Conservation (phyloP, 306 rosid genomes). For the Vigna trinervia region DNA sequence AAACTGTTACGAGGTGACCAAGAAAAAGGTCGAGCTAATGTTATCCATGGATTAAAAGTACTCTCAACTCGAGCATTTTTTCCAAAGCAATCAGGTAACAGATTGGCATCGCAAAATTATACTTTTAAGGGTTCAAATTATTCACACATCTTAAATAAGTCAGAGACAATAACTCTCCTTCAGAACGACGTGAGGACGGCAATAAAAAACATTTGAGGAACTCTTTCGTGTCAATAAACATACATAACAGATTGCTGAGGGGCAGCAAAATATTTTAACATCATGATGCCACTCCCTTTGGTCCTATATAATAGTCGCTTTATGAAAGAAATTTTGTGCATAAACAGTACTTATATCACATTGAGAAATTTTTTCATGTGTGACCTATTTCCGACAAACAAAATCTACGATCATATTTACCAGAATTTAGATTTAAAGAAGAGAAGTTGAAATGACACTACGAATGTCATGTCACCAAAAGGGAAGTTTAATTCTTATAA, state of each 20-base stretch:
- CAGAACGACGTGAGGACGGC: conserved; percentile 14
- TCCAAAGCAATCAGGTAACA: not conserved
- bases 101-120: not conserved
- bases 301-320: too few relatives aligned
- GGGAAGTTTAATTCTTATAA: too few relatives aligned
- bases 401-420: too few relatives aligned
- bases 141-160: not conserved
- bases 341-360: too few relatives aligned
- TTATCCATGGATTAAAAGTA: not conserved
- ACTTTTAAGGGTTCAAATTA: conserved; percentile 2
- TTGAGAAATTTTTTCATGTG: too few relatives aligned
- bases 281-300: not conserved
- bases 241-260: conserved; percentile 4
- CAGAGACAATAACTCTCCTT: conserved; percentile 4
- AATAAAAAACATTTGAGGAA: conserved; percentile 9
- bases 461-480: too few relatives aligned
- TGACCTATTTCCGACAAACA: too few relatives aligned
- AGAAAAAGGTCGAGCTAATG: not conserved
- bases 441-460: too few relatives aligned
- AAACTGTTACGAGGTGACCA: not conserved
- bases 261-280: not conserved
- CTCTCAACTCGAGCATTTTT: not conserved
- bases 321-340: too few relatives aligned
- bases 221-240: conserved; percentile 6
- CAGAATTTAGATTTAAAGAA: too few relatives aligned